phyloP scores from a whole-genome alignment of 73 alveolate species.

The Paramecium sexaurelia region DNA sequence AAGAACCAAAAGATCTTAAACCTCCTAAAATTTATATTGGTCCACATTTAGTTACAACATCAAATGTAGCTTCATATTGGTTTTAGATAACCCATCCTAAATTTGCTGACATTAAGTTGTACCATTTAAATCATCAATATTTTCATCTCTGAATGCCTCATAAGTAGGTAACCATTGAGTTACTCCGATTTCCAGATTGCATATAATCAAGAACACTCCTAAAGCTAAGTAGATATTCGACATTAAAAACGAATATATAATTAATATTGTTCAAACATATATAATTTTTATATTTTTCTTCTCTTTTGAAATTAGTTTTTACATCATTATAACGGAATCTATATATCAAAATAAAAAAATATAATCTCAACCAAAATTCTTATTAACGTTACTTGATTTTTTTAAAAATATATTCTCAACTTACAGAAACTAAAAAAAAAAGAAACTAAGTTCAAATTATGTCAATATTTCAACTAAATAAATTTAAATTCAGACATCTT shows the following conservation, averaged over 20 bases:
- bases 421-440: not conserved
- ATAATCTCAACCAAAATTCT: not conserved
- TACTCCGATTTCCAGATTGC: not conserved
- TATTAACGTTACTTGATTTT: too few species aligned
- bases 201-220: not conserved
- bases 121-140: not conserved
- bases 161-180: slow-evolving; percentile 27
- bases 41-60: slow-evolving; percentile 39
- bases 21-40: slow-evolving; percentile 27
- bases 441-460: not conserved
- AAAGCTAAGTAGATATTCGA: not conserved
- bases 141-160: not conserved
- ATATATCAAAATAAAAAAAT: not conserved
- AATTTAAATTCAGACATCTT: not conserved
- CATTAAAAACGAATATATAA: slow-evolving; percentile 24
- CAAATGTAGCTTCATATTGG: slow-evolving; percentile 26
- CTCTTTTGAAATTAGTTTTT: not conserved
- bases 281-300: not conserved
- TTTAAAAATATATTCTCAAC: too few species aligned
- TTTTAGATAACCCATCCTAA: slow-evolving; percentile 47
- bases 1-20: not conserved
- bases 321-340: not conserved
- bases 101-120: not conserved
- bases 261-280: not conserved
- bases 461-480: not conserved